A percentile compares a stretch with the other conserved stretches of the same genome.
Conservation (phyloP, 768 basidiomycete genomes). For the Melanogaster broomeanus region DNA sequence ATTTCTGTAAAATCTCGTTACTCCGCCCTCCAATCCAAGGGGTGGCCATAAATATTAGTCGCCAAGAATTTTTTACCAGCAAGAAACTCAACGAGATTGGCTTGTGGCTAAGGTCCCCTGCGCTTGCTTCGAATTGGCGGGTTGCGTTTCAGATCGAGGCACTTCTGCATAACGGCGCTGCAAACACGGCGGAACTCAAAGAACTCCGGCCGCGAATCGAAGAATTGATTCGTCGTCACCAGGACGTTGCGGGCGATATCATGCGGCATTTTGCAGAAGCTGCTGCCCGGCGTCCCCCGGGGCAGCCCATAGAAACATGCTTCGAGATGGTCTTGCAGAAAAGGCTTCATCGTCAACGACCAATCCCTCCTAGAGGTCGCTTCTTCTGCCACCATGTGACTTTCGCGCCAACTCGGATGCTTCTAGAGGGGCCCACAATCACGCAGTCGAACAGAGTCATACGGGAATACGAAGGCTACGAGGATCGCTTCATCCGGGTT, state of each 20-base stretch:
- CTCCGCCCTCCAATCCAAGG: slow-evolving; percentile 37
- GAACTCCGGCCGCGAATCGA: slow-evolving; percentile 47
- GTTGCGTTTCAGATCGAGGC: slow-evolving; percentile 80
- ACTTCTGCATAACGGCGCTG: slow-evolving; percentile 58
- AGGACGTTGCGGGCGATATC: slow-evolving; percentile 44
- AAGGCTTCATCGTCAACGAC: slow-evolving; percentile 16
- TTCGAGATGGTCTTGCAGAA: slow-evolving; percentile 40
- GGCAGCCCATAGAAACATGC: slow-evolving; percentile 44
- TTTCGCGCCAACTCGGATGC: slow-evolving; percentile 71
- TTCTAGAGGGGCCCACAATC: slow-evolving; percentile 75
- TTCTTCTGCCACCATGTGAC: slow-evolving; percentile 77
- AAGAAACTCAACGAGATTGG: slow-evolving; percentile 49
- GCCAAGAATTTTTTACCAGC: slow-evolving; percentile 50
- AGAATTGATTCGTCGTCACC: slow-evolving; percentile 36
- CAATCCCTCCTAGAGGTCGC: slow-evolving; percentile 34
- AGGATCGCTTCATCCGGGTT: slow-evolving; percentile 77
- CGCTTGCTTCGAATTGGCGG: slow-evolving; percentile 45
- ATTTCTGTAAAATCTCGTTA: slow-evolving; percentile 54
- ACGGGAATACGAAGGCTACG: slow-evolving; percentile 58
- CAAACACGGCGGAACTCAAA: slow-evolving; percentile 61
- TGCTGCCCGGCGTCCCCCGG: slow-evolving; percentile 46
- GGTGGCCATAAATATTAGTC: slow-evolving; percentile 49
- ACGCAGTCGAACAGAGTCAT: slow-evolving; percentile 83
- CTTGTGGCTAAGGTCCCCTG: slow-evolving; percentile 44
- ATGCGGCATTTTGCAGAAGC: slow-evolving; percentile 56